Percentiles rank a stretch among this genome's conserved stretches.
Evolutionary conservation across 2,329 filamentous ascomycete genomes (phyloP).

Genomic region (Corynespora cassiicola): DNA sequence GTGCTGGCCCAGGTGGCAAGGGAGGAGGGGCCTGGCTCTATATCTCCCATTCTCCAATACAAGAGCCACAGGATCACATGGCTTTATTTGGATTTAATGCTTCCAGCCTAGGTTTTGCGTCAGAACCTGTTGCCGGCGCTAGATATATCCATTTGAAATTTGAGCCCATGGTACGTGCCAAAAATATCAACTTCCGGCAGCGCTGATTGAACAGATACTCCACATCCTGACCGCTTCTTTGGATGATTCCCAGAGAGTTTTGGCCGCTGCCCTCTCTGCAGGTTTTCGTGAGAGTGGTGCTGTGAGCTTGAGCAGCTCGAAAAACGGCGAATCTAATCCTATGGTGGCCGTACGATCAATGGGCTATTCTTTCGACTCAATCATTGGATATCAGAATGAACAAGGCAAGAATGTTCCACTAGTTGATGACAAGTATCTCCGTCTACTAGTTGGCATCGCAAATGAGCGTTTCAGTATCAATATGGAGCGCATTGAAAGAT

Average conservation of each 20-base stretch:
- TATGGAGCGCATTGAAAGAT: slow-evolving; percentile 69
- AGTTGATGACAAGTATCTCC: slow-evolving; percentile 72
- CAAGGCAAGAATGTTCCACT: slow-evolving; percentile 49
- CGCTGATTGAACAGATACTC: slow-evolving; percentile 70
- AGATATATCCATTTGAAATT: slow-evolving; percentile 83
- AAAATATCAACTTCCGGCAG: slow-evolving; percentile 1
- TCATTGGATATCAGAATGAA: slow-evolving; percentile 67
- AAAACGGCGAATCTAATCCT: slow-evolving; percentile 60
- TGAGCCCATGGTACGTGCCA: slow-evolving; percentile 81
- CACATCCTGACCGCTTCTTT: slow-evolving; percentile 82
- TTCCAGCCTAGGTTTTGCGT: slow-evolving; percentile 3
- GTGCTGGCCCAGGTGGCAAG: slow-evolving; percentile 78
- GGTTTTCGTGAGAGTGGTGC: slow-evolving; percentile 93
- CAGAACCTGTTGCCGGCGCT: slow-evolving; percentile 29
- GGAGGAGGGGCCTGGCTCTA: slow-evolving; percentile 84
- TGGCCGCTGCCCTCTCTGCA: slow-evolving; percentile 77
- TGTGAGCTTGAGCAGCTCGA: slow-evolving; percentile 63
- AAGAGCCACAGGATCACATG: slow-evolving; percentile 26
- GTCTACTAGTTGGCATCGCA: slow-evolving; percentile 70
- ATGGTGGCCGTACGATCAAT: slow-evolving; percentile 87
- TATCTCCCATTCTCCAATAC: slow-evolving; percentile 80
- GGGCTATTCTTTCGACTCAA: slow-evolving; percentile 80
- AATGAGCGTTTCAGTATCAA: slow-evolving; percentile 80
- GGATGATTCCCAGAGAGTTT: slow-evolving; percentile 74
- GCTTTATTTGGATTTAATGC: slow-evolving; percentile 49